These are phyloP conservation scores for Cryptococcus sp. DNA, from an alignment of 1,284 basidiomycete species.

Conservation along the genomic window DNA sequence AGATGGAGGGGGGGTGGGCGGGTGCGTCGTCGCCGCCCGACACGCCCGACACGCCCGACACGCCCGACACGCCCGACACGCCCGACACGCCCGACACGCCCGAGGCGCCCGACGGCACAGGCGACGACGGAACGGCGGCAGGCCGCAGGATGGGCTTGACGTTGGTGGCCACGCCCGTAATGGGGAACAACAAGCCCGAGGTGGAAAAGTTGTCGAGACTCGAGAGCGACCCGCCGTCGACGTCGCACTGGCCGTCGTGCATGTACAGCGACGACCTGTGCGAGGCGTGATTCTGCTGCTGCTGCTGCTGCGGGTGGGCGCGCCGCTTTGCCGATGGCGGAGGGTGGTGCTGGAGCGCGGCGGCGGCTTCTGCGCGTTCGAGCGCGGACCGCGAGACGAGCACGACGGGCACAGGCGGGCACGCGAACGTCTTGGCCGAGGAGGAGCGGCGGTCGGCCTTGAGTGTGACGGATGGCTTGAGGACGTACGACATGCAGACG, in stretches of 20 bases:
- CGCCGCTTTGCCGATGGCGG: too few relatives aligned
- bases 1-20: constrained; percentile 23
- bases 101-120: too few relatives aligned
- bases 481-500: constrained; percentile 27
- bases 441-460: constrained; percentile 18
- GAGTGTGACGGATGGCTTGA: constrained; percentile 29
- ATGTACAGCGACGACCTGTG: constrained; percentile 34
- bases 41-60: too few relatives aligned
- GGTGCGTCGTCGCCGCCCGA: too few relatives aligned
- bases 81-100: too few relatives aligned
- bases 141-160: constrained; percentile 34
- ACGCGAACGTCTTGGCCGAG: constrained; percentile 20
- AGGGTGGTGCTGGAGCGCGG: neutral
- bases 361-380: constrained; percentile 22
- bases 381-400: constrained; percentile 17
- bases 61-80: too few relatives aligned
- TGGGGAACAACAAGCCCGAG: constrained; percentile 7
- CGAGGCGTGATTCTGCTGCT: constrained; percentile 5
- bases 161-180: constrained; percentile 20
- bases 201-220: neutral
- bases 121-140: too few relatives aligned
- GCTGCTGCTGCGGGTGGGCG: constrained; percentile 4
- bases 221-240: constrained; percentile 12
- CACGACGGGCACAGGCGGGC: constrained; percentile 25
- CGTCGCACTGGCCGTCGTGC: constrained; percentile 36